Evolutionary conservation across 495 filamentous ascomycete species (phyloP).

Genomic region (Penicillium manginii): DNA sequence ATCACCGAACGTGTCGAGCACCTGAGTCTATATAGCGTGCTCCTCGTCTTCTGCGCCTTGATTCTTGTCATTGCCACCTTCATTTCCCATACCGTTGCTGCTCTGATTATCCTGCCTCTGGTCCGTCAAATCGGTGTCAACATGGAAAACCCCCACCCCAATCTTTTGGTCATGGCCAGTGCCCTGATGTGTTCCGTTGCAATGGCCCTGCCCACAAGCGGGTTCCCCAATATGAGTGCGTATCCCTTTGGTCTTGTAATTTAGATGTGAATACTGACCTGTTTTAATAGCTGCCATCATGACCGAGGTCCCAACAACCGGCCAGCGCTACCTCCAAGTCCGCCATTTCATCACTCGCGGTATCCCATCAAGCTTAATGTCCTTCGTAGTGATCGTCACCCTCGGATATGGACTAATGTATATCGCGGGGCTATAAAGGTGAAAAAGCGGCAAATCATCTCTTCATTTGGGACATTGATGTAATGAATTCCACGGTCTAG

Average conservation of each 20-base stretch:
- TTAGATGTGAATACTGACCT: conserved; percentile 26
- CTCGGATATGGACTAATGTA: conserved; percentile 87
- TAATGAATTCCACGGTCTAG: not conserved
- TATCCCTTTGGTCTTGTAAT: conserved; percentile 23
- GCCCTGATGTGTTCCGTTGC: conserved; percentile 71
- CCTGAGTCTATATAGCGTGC: conserved; percentile 82
- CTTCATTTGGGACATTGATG: conserved; percentile 1
- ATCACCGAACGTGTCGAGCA: conserved; percentile 77
- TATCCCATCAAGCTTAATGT: conserved; percentile 80
- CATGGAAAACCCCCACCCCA: conserved; percentile 90
- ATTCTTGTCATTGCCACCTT: conserved; percentile 96
- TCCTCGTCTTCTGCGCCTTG: conserved; percentile 82
- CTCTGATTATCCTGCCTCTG: conserved; percentile 90
- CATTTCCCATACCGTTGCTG: conserved; percentile 96
- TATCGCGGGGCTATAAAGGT: conserved; percentile 67
- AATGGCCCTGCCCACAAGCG: conserved; percentile 93
- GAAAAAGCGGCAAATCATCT: not conserved
- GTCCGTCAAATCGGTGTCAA: conserved; percentile 80
- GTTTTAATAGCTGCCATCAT: conserved; percentile 82
- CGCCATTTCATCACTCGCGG: conserved; percentile 93
- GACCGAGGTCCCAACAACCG: conserved; percentile 93
- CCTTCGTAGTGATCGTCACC: conserved; percentile 81
- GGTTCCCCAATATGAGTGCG: conserved; percentile 99
- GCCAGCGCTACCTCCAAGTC: conserved; percentile 88
- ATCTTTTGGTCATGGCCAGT: conserved; percentile 87